Percentiles rank a stretch among this genome's conserved stretches.
These are phyloP conservation scores for Alternaria dauci DNA, from an alignment of 2,329 filamentous ascomycete genomes.

Conservation along the genomic window DNA sequence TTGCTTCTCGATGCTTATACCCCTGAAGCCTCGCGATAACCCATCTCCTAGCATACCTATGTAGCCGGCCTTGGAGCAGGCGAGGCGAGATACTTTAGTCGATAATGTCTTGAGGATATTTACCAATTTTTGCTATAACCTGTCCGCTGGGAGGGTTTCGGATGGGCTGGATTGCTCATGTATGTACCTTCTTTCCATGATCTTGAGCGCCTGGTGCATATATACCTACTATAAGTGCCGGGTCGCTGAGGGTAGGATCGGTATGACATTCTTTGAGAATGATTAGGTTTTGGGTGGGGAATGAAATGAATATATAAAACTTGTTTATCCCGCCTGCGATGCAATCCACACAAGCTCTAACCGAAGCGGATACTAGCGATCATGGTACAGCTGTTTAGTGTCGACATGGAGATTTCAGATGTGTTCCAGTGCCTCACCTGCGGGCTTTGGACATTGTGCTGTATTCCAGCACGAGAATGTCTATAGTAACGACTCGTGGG, in stretches of 20 bases:
- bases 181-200: conserved; percentile 3
- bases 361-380: too few relatives aligned
- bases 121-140: conserved; percentile 17
- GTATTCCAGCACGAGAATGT: too few relatives aligned
- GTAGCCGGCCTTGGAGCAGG: not conserved
- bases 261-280: not conserved
- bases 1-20: conserved; percentile 31
- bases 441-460: too few relatives aligned
- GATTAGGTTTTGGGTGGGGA: not conserved
- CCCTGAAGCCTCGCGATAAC: conserved; percentile 16
- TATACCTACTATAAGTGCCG: not conserved
- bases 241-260: conserved; percentile 2
- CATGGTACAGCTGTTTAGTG: too few relatives aligned
- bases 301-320: conserved; percentile 5
- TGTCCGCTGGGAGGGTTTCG: conserved; percentile 29
- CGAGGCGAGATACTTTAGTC: conserved; percentile 18
- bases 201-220: conserved; percentile 3
- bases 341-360: too few relatives aligned
- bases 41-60: not conserved
- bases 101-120: conserved; percentile 43
- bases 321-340: too few relatives aligned
- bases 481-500: too few relatives aligned
- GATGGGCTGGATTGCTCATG: conserved; percentile 19
- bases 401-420: too few relatives aligned
- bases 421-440: too few relatives aligned